A percentile compares a stretch with the other conserved stretches of the same genome.
phyloP scores from a whole-genome alignment of 257 asterid genomes.

The Solanum pinnatisectum region DNA sequence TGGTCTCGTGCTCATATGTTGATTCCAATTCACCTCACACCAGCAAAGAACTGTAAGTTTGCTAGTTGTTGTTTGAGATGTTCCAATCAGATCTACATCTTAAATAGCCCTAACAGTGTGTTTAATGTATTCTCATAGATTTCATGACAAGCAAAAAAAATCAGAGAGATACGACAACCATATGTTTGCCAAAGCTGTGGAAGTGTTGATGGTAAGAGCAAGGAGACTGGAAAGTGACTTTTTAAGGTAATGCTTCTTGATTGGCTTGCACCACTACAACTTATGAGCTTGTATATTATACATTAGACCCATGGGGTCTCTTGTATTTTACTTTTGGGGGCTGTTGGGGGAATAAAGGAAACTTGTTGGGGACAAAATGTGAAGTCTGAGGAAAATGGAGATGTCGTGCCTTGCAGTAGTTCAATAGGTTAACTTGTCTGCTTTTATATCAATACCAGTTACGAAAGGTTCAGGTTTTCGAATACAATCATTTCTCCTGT shows the following conservation, averaged over 20 bases:
- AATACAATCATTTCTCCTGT: background rate
- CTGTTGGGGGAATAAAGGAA: background rate
- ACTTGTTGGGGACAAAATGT: background rate
- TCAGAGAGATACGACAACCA: slow-evolving; percentile 17
- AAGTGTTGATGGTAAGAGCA: slow-evolving; percentile 32
- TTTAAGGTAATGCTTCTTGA: slow-evolving; percentile 29
- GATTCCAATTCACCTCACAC: background rate
- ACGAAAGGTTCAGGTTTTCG: background rate
- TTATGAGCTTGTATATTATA: background rate
- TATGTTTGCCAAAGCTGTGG: slow-evolving; percentile 29
- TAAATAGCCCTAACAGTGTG: background rate
- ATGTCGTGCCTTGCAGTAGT: background rate
- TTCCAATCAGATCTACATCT: background rate
- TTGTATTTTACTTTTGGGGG: background rate
- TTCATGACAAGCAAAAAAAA: slow-evolving; percentile 32
- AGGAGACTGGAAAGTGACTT: slow-evolving; percentile 44
- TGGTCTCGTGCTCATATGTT: slow-evolving; percentile 1
- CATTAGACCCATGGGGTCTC: background rate
- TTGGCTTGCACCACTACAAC: background rate
- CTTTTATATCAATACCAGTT: background rate
- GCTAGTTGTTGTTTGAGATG: background rate
- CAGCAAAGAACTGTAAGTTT: background rate
- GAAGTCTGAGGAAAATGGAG: background rate
- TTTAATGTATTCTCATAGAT: slow-evolving; percentile 6
- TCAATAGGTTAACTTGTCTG: background rate